phyloP scores from a whole-genome alignment of 2,329 filamentous ascomycete genomes.

The Mycosphaerella arachidis region DNA sequence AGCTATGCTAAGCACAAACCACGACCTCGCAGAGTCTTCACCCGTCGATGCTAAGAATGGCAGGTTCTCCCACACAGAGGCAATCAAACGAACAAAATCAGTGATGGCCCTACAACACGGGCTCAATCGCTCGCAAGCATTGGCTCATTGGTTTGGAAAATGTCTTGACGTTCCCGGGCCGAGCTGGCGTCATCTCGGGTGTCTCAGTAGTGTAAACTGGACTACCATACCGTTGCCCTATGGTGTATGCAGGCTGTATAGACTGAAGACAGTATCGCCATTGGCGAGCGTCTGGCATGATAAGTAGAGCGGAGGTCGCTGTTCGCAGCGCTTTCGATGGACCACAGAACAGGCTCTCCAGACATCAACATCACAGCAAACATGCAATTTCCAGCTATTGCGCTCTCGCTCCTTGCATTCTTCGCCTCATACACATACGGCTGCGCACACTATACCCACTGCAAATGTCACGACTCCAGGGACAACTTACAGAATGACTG shows the following conservation, averaged over 20 bases:
- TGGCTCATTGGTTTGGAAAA: not conserved
- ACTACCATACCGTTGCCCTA: not conserved
- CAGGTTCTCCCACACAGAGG: not conserved
- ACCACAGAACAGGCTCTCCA: not conserved
- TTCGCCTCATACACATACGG: not conserved
- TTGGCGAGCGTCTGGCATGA: not conserved
- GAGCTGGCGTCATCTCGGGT: not conserved
- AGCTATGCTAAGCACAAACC: too few relatives aligned
- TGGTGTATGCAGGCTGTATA: not conserved
- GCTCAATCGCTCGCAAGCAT: not conserved
- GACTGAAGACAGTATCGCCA: not conserved
- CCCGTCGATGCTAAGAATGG: too few relatives aligned
- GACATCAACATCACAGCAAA: not conserved
- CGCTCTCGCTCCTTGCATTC: not conserved
- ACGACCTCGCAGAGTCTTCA: too few relatives aligned
- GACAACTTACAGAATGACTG: not conserved
- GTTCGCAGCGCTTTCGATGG: not conserved
- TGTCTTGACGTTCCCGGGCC: not conserved
- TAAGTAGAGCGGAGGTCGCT: not conserved
- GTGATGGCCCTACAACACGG: too few relatives aligned
- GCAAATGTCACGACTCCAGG: not conserved
- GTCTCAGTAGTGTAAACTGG: not conserved
- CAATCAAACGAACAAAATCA: too few relatives aligned
- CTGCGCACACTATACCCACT: not conserved
- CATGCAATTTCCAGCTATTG: not conserved